Evolutionary conservation across 1,139 yeast species (phyloP), one percentile per base, ranked within the genome.

Genomic region (Magnusiomyces fungicola): DNA sequence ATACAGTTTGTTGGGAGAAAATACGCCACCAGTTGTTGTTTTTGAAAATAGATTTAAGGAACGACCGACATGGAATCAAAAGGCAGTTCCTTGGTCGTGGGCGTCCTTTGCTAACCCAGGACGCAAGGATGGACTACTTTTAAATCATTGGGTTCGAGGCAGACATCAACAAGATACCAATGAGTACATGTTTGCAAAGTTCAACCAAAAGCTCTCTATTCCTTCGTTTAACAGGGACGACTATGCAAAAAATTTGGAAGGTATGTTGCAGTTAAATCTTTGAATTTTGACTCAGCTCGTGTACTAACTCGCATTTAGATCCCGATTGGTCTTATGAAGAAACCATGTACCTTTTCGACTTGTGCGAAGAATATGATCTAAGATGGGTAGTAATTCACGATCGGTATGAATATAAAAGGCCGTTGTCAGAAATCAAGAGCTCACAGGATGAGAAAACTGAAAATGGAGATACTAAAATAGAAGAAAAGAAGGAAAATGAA

Each of bases 141-240:
- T 90, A 43, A 70, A 72, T 50, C 98, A 92, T 66, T 94, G 98
- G 98, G 90, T 82, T 4, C 81, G 87, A 55, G 95, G 95, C 0
- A 74, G 83, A 1, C 75, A 72, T 51, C 83, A 78, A 45, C 72
- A 69, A 50, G 69, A 53, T 45, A 49, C 45, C 24, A 53, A 50
- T 47, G 80, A 84, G 2, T 85, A 86, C 61, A 70, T 77, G 43
- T 92, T 85, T 68, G 86, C 84, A 40, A 86, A 85, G 63, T 89
- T 79, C 64, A 82, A 87, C 62, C 81, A 81, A 9, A 73, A 74
- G 43, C 69, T 87, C 30, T 83, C 82, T 44, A 73, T 90, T 4
- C 96, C 97, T 0, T 72, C 70, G 2, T 76, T 92, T 58, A 75
- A 78, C 1, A 76, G 80, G 48, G 84, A 81, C 53, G 85, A 82